A percentile compares a stretch with the other conserved stretches of the same genome.
Evolutionary conservation across 2,329 filamentous ascomycete species (phyloP).

Genomic region (Talaromyces rugulosus): DNA sequence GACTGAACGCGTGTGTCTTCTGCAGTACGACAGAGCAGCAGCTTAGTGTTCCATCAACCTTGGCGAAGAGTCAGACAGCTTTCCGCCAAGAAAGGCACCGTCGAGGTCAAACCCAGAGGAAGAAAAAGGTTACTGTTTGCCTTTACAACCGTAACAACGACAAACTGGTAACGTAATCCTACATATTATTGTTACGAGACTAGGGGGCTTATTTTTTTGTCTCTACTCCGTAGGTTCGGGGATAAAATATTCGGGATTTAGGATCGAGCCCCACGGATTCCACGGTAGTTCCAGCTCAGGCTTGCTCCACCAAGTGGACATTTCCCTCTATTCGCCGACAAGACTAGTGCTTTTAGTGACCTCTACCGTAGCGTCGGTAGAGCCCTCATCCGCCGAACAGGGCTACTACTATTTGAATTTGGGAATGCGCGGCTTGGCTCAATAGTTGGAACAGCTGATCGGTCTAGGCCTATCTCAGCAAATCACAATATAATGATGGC

Average conservation of each 20-base stretch:
- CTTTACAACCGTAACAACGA: not conserved
- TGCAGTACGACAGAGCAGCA: not conserved
- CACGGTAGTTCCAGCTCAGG: not conserved
- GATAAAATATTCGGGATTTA: slow-evolving; percentile 3
- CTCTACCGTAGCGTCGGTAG: slow-evolving; percentile 1
- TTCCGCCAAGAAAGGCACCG: not conserved
- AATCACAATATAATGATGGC: not conserved
- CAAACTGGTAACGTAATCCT: not conserved
- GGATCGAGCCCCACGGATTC: not conserved
- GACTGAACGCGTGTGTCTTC: not conserved
- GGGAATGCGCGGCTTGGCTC: not conserved
- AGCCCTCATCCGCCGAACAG: not conserved
- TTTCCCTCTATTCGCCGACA: not conserved
- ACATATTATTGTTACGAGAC: not conserved
- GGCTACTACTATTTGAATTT: not conserved
- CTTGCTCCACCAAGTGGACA: not conserved
- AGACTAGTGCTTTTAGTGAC: not conserved
- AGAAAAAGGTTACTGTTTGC: not conserved
- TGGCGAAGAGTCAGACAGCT: not conserved
- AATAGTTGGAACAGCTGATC: not conserved
- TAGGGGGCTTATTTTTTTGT: not conserved
- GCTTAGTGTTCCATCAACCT: not conserved
- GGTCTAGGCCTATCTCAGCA: not conserved
- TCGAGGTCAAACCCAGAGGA: not conserved
- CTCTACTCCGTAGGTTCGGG: not conserved